These are phyloP conservation scores for Geoglossum glabrum DNA, from an alignment of 495 filamentous ascomycete species.

Conservation along the genomic window DNA sequence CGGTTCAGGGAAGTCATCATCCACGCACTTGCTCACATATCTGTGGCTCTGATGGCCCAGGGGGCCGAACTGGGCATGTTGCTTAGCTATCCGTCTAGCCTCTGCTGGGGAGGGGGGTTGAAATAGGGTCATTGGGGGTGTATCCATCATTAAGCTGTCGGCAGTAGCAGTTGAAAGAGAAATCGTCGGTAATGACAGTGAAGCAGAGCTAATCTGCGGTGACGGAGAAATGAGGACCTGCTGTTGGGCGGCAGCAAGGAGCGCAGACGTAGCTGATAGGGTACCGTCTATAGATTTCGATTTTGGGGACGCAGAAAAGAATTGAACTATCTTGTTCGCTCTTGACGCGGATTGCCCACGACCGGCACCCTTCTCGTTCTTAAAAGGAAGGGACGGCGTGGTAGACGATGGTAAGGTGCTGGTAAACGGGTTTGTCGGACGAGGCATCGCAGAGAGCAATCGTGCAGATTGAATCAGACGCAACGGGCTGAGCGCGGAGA, in stretches of 20 bases:
- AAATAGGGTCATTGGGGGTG: conserved; percentile 63
- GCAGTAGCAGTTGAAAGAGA: conserved; percentile 75
- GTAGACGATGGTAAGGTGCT: conserved; percentile 23
- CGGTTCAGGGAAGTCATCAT: conserved; percentile 55
- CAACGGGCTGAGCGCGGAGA: not conserved
- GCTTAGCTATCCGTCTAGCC: conserved; percentile 46
- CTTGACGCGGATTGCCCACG: conserved; percentile 42
- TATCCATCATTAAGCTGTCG: conserved; percentile 57
- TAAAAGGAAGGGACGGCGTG: conserved; percentile 23
- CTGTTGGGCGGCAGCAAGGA: conserved; percentile 39
- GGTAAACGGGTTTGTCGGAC: conserved; percentile 28
- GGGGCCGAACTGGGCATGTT: conserved; percentile 84
- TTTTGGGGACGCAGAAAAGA: conserved; percentile 40
- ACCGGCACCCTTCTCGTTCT: conserved; percentile 25
- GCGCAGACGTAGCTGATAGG: conserved; percentile 31
- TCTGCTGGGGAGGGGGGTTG: conserved; percentile 81
- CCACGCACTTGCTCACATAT: conserved; percentile 70
- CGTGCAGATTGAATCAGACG: not conserved
- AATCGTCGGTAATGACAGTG: conserved; percentile 73
- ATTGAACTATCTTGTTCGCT: conserved; percentile 36
- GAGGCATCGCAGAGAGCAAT: conserved; percentile 28
- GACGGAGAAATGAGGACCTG: conserved; percentile 35
- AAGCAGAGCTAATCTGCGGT: conserved; percentile 45
- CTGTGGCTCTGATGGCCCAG: conserved; percentile 59
- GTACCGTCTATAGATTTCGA: conserved; percentile 26